phyloP scores from a whole-genome alignment of 2,329 filamentous ascomycete species.

The Helotiales sp. region DNA sequence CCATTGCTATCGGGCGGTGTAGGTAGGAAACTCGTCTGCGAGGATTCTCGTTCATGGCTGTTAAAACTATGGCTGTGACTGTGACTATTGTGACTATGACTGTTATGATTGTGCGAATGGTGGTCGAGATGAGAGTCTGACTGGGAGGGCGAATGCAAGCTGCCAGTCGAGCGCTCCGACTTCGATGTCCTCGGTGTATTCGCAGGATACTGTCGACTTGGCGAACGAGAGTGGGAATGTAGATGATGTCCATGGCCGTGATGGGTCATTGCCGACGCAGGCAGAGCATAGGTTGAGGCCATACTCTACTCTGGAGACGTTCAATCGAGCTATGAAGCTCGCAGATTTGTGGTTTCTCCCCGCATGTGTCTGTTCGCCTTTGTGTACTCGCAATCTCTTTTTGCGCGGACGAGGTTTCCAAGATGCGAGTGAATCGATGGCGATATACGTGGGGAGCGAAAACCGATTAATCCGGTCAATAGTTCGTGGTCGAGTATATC shows the following conservation, averaged over 20 bases:
- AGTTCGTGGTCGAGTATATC: not conserved
- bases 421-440: not conserved
- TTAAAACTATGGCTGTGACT: slow-evolving; percentile 17
- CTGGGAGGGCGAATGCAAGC: slow-evolving; percentile 30
- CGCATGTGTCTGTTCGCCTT: slow-evolving; percentile 18
- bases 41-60: slow-evolving; percentile 14
- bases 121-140: slow-evolving; percentile 29
- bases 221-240: slow-evolving; percentile 39
- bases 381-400: slow-evolving; percentile 12
- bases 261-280: slow-evolving; percentile 34
- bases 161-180: slow-evolving; percentile 29
- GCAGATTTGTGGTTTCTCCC: slow-evolving; percentile 10
- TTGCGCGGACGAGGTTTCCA: slow-evolving; percentile 2
- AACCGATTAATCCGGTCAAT: not conserved
- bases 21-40: slow-evolving; percentile 16
- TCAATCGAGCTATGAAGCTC: slow-evolving; percentile 26
- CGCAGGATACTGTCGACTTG: slow-evolving; percentile 30
- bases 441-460: not conserved
- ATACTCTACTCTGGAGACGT: slow-evolving; percentile 23
- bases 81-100: slow-evolving; percentile 17
- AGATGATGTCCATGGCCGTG: slow-evolving; percentile 35
- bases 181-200: slow-evolving; percentile 25
- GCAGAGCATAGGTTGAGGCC: slow-evolving; percentile 37
- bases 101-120: slow-evolving; percentile 17
- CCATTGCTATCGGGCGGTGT: slow-evolving; percentile 26